Conservation (phyloP, 345 rosid species). For the Isatis tinctoria region DNA sequence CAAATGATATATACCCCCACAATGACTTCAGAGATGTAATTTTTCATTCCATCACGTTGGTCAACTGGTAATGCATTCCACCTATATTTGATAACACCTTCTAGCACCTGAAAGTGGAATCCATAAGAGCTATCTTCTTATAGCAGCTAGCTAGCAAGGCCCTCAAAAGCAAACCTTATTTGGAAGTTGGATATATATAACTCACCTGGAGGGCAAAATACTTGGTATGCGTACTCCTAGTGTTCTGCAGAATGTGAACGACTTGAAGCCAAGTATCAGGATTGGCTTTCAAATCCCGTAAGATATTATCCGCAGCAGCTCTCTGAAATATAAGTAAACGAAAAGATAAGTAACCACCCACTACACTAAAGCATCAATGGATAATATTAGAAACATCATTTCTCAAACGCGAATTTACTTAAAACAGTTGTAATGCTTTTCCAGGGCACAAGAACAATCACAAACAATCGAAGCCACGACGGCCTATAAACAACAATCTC, state of each 20-base stretch:
- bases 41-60: conserved; percentile 99
- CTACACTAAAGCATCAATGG: neutral
- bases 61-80: conserved; percentile 96
- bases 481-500: neutral
- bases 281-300: conserved; percentile 87
- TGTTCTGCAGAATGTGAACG: conserved; percentile 74
- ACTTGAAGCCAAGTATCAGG: conserved; percentile 99
- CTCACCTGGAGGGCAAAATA: conserved; percentile 87
- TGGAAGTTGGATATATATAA: neutral
- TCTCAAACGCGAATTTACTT: neutral
- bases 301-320: conserved; percentile 80
- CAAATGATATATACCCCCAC: conserved; percentile 59
- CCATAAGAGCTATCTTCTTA: neutral
- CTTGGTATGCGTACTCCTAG: conserved; percentile 75
- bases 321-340: conserved; percentile 42
- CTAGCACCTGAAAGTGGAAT: conserved; percentile 62
- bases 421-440: neutral
- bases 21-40: conserved; percentile 95
- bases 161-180: neutral
- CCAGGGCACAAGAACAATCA: neutral
- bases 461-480: neutral
- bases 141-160: neutral
- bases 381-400: neutral
- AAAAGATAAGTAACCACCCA: neutral
- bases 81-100: conserved; percentile 93